Base-by-base conservation (phyloP, 31 red algal genomes). In the Porphyra umbilicalis region DNA sequence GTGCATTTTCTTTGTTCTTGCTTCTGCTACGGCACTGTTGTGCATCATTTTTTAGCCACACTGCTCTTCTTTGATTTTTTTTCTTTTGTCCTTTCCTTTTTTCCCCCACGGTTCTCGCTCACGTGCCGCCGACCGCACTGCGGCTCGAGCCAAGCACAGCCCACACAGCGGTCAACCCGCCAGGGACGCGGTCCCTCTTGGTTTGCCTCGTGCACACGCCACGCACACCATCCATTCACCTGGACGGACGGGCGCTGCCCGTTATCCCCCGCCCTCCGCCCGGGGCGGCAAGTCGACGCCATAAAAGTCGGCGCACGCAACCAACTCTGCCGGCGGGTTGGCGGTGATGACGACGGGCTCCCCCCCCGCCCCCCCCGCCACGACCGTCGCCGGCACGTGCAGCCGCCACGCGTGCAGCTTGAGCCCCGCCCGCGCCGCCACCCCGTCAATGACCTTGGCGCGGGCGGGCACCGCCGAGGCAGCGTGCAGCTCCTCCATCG, bases 401-500 rank as follows among this genome's bases (percentile, higher is more conserved):
- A 71, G 57, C 57, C 57, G 57, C 91, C 91, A 90, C 0, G 91
- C 91, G 80, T 94, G 91, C 46, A 94, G 76, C 78, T 94, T 94
- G 35, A 94, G 84, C 9, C 91, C 91, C 81, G 82, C 85, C 81
- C 91, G 78, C 67, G 89, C 42, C 33, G 87, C 83, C 81, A 89
- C 89, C 7, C 76, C 80, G 80, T 94, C 91, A 6, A 71, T 84
- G 36, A 83, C 89, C 33, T 46, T 38, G 0, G 44, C 35, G 4
- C 81, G 46, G 9, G 31, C 75, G 36, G 79, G 78, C 77, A 87
- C 79, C 34, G 81, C 80, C 32, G 91, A 83, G 29, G 86, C 86
- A 1, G 86, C 86, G 9, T 76, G 79, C 37, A 94, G 86, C 39
- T 94, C 86, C 7, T 94, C 91, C 15, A 85, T 88, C 42, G 74